A percentile compares a stretch with the other conserved stretches of the same genome.
Conservation (phyloP, 768 basidiomycete species). For the Imleria badia region DNA sequence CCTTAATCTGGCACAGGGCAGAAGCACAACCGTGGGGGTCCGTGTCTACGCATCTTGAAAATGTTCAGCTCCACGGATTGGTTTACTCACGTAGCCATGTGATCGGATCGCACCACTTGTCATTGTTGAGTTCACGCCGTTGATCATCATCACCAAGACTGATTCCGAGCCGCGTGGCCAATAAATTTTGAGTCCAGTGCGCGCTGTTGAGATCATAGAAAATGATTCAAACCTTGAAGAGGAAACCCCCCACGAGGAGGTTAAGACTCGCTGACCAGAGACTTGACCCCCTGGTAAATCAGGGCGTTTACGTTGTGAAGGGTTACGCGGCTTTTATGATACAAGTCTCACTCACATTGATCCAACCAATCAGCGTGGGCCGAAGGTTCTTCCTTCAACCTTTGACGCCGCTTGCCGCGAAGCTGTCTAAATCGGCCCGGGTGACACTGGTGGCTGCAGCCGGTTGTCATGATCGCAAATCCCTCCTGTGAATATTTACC, state of each 20-base stretch:
- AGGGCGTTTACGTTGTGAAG: background rate
- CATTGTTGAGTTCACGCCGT: background rate
- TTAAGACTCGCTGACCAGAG: too few relatives aligned
- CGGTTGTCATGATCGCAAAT: slow-evolving; percentile 5
- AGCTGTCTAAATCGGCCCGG: background rate
- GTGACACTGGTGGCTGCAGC: background rate
- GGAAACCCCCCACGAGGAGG: background rate
- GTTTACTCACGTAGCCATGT: slow-evolving; percentile 12
- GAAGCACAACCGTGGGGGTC: slow-evolving; percentile 8
- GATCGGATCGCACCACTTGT: slow-evolving; percentile 5
- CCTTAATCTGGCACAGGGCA: slow-evolving; percentile 19
- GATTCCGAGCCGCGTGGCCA: background rate
- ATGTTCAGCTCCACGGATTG: background rate
- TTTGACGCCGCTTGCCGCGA: slow-evolving; percentile 6
- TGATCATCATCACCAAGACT: background rate
- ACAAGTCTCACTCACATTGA: slow-evolving; percentile 1
- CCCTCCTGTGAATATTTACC: background rate
- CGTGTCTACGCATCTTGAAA: background rate
- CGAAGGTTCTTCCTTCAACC: background rate
- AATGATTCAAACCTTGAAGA: background rate
- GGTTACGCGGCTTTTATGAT: slow-evolving; percentile 2
- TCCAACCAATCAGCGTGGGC: background rate
- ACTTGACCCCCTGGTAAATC: background rate
- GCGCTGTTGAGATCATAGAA: background rate
- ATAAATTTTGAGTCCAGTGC: background rate